Base-by-base conservation (phyloP, 2,329 filamentous ascomycete species). In the Clonostachys rosea region DNA sequence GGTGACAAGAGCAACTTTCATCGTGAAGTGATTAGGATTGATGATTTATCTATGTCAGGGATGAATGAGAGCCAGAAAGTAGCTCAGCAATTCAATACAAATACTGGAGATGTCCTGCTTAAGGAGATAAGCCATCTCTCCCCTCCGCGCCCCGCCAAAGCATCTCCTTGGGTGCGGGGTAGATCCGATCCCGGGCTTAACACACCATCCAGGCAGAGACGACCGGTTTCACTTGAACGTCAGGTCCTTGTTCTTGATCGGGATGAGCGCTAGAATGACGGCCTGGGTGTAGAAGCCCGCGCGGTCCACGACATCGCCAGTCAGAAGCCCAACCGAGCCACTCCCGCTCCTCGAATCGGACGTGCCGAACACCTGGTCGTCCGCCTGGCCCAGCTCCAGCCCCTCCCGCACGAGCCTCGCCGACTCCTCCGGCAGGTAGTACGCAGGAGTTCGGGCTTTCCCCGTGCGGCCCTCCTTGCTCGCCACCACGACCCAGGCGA, bases 311-410 rank as follows among this genome's bases (percentile, higher is more conserved):
- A 66, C 57, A 39, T 65, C 63, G 1, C 57, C 65, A 3, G 68
- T 71, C 53, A 72, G 51, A 34, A 71, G 51, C 2, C 68, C 69
- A 30, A 70, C 67, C 3, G 64, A 68, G 5, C 69, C 69, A 47
- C 59, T 65, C 45, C 56, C 52, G 39, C 66, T 63, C 53, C 67
- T 71, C 16, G 65, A 66, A 49, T 69, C 63, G 18, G 54, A 56
- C 52, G 56, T 54, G 5, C 65, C 65, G 55, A 69, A 68, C 1
- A 70, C 54, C 18, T 53, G 33, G 46, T 72, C 65, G 47, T 69
- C 67, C 5, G 69, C 69, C 8, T 67, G 55, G 0, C 68, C 69
- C 45, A 71, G 49, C 50, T 71, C 68, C 54, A 67, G 63, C 2
- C 69, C 69, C 11, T 55, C 54, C 8, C 62, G 57, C 42, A 72